Base-by-base conservation (phyloP, 495 filamentous ascomycete genomes). In the Talaromyces trachyspermus region DNA sequence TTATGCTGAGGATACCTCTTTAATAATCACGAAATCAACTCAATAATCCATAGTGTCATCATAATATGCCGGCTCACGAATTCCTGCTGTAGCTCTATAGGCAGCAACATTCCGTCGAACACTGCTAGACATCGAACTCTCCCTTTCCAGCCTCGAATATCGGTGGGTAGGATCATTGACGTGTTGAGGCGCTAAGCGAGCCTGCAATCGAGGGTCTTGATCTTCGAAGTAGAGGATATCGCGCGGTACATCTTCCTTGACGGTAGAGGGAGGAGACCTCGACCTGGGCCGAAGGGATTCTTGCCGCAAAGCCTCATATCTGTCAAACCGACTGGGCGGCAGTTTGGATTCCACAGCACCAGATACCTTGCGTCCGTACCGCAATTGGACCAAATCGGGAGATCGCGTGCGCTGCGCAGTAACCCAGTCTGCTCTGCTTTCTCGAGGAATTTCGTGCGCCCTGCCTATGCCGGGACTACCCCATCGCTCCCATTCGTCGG, bases 171-270 rank as follows among this genome's bases (percentile, higher is more conserved):
- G n/a, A n/a, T n/a, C n/a, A n/a, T n/a, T n/a, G n/a, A n/a, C n/a
- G n/a, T 43, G 41, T 9, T 37, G 55, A 19, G 48, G 29, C 7
- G 50, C 20, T 23, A 55, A 53, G 29, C 55, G 30, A 15, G 30
- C 4, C 8, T 46, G 44, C 17, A 11, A 11, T 24, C 30, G 44
- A n/a, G 29, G 30, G 5, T 30, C 57, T 19, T 54, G 46, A 11
- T 53, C 43, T 22, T 39, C 49, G 39, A 58, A 58, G 30, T 53
- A 57, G 37, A 39, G 27, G 20, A 48, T 44, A 37, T 52, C 57
- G 2, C 44, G 20, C 6, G 39, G 48, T 23, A 33, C 6, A 5
- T 32, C 33, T 25, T 51, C 43, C 29, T 49, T 33, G 40, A 15
- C 23, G 5, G 46, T 33, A 14, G 45, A 42, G n/a, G n/a, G n/a